Evolutionary conservation across 129 eudicot species (phyloP), one percentile per base, ranked within the genome.

Genomic region (Flaveria bidentis): DNA sequence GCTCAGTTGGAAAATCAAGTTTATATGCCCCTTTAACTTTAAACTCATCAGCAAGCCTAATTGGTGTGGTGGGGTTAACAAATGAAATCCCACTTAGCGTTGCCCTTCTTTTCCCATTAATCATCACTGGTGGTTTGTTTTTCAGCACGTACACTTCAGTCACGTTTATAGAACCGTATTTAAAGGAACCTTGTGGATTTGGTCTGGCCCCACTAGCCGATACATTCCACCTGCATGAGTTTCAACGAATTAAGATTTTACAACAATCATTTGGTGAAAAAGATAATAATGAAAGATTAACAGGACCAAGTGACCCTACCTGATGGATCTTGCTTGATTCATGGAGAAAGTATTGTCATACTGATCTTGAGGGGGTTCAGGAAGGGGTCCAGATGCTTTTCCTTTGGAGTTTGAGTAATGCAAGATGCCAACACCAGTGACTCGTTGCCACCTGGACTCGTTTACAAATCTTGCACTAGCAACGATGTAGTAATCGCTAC

Each of bases 301-400:
- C 13, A 23, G 64, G 23, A 44, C 18, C 18, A 52, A 28, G 60
- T 30, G 62, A 50, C 72, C 82, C 16, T 52, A 88, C 98, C 98
- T 88, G 79, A 93, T 93, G 49, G 98, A 93, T 76, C 97, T 73
- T 5, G 98, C 98, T 83, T 81, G 85, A 42, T 81, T 81, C 77
- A 81, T 81, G 16, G 81, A 76, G 26, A 76, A 81, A 49, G 85
- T 75, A 71, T 69, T 76, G 62, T 81, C 85, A 7, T 0, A 77
- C 11, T 64, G 82, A 68, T 77, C 85, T 58, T 85, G 79, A 52
- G 88, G 88, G 55, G 88, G 85, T 42, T 77, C 67, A 33, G 88
- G 88, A 73, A 85, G 81, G 3, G 82, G 87, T n/a, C 87, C 87
- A 7, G 87, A 62, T 56, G 87, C 87, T 66, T 84, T 84, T 30